Evolutionary conservation across 495 filamentous ascomycete genomes (phyloP).

Genomic region (Viridothelium virens): DNA sequence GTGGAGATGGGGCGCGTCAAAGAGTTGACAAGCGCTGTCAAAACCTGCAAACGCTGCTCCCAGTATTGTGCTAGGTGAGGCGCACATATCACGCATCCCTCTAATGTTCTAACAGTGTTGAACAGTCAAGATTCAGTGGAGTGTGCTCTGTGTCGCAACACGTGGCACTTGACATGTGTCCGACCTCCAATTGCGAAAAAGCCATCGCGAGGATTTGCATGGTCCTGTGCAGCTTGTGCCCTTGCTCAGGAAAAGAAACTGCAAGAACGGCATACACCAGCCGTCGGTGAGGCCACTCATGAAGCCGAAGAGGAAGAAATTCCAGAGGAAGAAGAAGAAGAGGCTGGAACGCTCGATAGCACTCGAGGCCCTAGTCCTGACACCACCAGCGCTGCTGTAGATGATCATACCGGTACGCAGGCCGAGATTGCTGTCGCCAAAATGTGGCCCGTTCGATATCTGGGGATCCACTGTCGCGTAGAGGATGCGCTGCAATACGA

Average conservation of each 20-base stretch:
- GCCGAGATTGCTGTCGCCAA: constrained; percentile 88
- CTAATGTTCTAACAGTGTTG: not conserved
- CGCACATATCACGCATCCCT: constrained; percentile 6
- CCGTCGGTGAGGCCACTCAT: constrained; percentile 42
- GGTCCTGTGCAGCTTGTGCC: constrained; percentile 94
- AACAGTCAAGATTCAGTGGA: constrained; percentile 86
- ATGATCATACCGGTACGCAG: constrained; percentile 62
- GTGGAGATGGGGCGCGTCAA: constrained; percentile 87
- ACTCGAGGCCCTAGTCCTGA: constrained; percentile 40
- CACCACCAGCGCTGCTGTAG: constrained; percentile 40
- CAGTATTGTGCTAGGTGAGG: constrained; percentile 83
- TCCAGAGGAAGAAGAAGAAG: constrained; percentile 63
- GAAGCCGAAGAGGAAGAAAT: constrained; percentile 76
- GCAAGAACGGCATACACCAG: constrained; percentile 81
- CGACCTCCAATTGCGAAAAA: constrained; percentile 89
- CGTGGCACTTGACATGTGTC: constrained; percentile 98
- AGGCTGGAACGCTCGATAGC: constrained; percentile 42
- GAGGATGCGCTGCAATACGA: constrained; percentile 97
- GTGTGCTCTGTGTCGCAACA: constrained; percentile 87
- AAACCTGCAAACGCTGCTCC: constrained; percentile 85
- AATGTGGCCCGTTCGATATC: constrained; percentile 93
- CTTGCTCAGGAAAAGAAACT: constrained; percentile 86
- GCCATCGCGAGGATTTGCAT: constrained; percentile 93
- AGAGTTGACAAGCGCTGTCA: constrained; percentile 92
- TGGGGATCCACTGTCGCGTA: constrained; percentile 90